Conservation (phyloP, 177 flowering plant species). For the Vitis hybrid region DNA sequence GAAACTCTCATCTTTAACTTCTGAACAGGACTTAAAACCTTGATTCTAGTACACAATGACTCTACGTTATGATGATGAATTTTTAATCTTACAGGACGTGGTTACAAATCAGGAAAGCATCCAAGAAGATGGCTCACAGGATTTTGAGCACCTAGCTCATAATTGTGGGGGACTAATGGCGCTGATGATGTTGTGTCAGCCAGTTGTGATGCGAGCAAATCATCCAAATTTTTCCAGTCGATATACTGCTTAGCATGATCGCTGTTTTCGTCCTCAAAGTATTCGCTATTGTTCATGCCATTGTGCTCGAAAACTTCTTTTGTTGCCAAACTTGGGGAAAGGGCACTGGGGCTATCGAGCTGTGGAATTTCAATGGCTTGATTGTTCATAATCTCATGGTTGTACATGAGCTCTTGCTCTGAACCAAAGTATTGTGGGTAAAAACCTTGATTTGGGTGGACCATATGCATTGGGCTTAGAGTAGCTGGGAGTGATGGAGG, state of each 20-base stretch:
- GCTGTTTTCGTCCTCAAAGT: slow-evolving; percentile 28
- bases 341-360: slow-evolving; percentile 50
- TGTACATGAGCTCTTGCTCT: slow-evolving; percentile 19
- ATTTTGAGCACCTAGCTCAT: slow-evolving; percentile 27
- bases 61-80: no score
- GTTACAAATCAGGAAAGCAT: slow-evolving; percentile 46
- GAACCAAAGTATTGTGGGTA: slow-evolving; percentile 18
- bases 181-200: slow-evolving; percentile 23
- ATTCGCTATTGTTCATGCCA: neutral
- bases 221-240: slow-evolving; percentile 61
- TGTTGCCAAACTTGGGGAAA: slow-evolving; percentile 43
- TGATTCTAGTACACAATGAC: no score
- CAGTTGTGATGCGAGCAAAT: slow-evolving; percentile 37
- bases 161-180: slow-evolving; percentile 21
- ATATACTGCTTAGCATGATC: slow-evolving; percentile 18
- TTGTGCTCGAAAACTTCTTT: slow-evolving; percentile 25
- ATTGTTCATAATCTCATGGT: slow-evolving; percentile 18
- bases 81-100: no score
- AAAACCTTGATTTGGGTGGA: slow-evolving; percentile 22
- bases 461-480: slow-evolving; percentile 12
- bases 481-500: slow-evolving; percentile 22
- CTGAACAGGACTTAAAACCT: no score
- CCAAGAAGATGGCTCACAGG: slow-evolving; percentile 35
- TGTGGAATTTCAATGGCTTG: slow-evolving; percentile 56
- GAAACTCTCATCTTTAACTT: no score